Evolutionary conservation across 2,329 filamentous ascomycete genomes (phyloP).

Genomic region (Parafenestella ontariensis): DNA sequence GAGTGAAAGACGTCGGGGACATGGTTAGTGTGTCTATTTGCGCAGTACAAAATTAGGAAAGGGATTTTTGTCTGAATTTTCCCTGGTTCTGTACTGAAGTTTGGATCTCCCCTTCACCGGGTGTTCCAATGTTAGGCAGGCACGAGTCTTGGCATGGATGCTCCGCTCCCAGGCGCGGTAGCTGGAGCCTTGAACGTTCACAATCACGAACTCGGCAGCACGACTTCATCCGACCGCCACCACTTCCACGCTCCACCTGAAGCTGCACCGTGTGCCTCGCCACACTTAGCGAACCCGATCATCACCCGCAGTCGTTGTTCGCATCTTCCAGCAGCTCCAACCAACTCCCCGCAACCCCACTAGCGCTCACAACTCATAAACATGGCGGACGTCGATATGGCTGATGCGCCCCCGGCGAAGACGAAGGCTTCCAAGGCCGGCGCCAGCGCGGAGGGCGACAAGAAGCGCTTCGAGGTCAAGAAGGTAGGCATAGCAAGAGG

Average conservation of each 20-base stretch:
- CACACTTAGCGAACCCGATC: background rate
- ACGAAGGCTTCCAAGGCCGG: constrained; percentile 59
- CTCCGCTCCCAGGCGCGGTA: constrained; percentile 8
- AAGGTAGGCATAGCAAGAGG: constrained; percentile 68
- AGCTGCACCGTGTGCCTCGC: constrained; percentile 8
- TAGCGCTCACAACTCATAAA: constrained; percentile 27
- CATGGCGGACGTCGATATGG: constrained; percentile 98
- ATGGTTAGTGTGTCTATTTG: background rate
- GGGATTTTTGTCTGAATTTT: background rate
- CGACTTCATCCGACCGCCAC: constrained; percentile 5
- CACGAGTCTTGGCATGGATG: constrained; percentile 17
- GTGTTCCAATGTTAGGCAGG: background rate
- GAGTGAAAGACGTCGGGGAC: background rate
- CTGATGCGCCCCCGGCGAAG: constrained; percentile 72
- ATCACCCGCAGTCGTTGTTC: background rate
- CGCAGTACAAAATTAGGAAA: too few relatives aligned
- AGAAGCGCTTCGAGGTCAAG: constrained; percentile 98
- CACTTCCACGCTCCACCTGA: constrained; percentile 3
- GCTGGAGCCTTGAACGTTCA: constrained; percentile 21
- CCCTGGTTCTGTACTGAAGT: background rate
- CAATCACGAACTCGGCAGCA: constrained; percentile 4
- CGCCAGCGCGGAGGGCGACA: constrained; percentile 66
- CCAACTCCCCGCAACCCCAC: constrained; percentile 31
- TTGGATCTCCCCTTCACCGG: background rate
- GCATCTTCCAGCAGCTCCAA: constrained; percentile 6